Evolutionary conservation across 805 yeast species (phyloP), one percentile per base, ranked within the genome.

Genomic region (Isabelozyma heimii): DNA sequence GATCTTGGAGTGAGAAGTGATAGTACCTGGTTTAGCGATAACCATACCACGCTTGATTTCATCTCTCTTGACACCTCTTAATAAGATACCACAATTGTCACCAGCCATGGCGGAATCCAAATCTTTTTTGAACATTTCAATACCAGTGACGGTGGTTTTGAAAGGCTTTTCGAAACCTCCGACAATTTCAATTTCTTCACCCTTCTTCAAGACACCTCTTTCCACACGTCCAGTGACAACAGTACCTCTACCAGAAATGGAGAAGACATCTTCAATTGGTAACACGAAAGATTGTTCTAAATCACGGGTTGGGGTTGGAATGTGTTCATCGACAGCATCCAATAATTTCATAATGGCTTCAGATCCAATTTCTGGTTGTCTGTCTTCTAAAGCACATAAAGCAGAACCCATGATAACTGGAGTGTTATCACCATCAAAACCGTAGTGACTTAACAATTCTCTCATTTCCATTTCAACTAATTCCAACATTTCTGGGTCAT

Each of bases 391-490:
- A 60, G 99, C 98, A 75, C 97, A 89, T 63, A 94, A 80, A 59
- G 98, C 99, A 63, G 98, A 91, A 62, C 99, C 99, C 97, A 92
- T 91, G 58, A 94, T 77, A 53, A 94, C 97, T 52, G 99, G 99
- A 57, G 96, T 86, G 76, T 92, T 86, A 67, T 94, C 99, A 77
- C 98, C 99, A 67, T 94, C 98, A 60, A 92, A 94, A 52, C 97
- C 98, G 73, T 91, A 94, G 58, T 88, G 80, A 58, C 84, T 66
- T 67, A 94, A 81, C 58, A 94, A 81, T 70, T 94, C 99, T 79
- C 99, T 88, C 99, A 94, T 94, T 81, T 94, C 99, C 99, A 94
- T 94, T 80, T 94, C 99, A 58, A 94, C 99, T 63, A 94, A 85
- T 81, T 94, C 99, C 72, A 94, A 82, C 97, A 92, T 94, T 81